Evolutionary conservation across 441 rosid species (phyloP), one percentile per base, ranked within the genome.

Genomic region (Adansonia gregorii): DNA sequence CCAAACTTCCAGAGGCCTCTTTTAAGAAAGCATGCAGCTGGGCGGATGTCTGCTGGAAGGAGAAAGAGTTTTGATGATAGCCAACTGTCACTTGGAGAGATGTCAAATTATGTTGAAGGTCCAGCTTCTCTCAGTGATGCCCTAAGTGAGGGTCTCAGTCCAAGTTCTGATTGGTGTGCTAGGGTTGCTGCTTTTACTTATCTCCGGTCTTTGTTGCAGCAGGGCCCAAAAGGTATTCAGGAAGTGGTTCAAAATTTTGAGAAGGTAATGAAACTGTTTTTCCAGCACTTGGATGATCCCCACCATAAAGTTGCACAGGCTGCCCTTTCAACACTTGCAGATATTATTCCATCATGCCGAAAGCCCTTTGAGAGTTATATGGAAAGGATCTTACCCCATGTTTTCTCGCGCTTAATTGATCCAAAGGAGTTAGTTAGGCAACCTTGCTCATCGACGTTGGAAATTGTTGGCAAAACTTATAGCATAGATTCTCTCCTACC

Each of bases 231-330:
- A 86, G 99, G 98, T 78, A 82, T 91, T 83, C 99, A 97, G 83
- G 99, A 94, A 84, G 97, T 94, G 65, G 81, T 90, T 65, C 99
- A 93, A 85, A 91, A 82, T 86, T 94, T 97, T 75, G 99, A 97
- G 88, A 97, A 97, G 85, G 98, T 97, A 71, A 97, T 97, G 99
- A 97, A 97, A 87, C 83, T 97, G 59, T 94, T 97, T 82, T 94
- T 97, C 82, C 97, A 92, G 88, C 98, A 97, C 81, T 86, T 94
- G 86, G 98, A 97, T 86, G 99, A 97, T 82, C 99, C 99, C 54
- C 99, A 97, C 82, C 99, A 94, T 87, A 97, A 97, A 89, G 98
- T 94, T 76, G 99, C 99, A 27, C 99, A 94, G 84, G 99, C 99
- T 83, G 98, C 99, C 81, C 90, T 97, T 69, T 92, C 98, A 35